phyloP scores from a whole-genome alignment of 2,329 filamentous ascomycete genomes.

The Podosphaera leucotricha region DNA sequence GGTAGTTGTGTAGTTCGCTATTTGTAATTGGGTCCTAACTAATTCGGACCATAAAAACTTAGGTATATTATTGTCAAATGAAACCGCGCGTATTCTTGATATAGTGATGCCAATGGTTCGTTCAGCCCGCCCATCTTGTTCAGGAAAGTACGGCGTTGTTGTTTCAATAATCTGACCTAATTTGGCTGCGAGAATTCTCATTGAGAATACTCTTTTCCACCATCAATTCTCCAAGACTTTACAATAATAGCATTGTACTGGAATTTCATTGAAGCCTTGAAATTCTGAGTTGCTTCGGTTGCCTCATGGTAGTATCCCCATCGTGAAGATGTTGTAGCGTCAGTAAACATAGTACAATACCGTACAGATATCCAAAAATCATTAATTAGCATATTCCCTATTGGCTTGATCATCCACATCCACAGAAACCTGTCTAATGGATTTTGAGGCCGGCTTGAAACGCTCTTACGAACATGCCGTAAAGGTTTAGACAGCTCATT shows the following conservation, averaged over 20 bases:
- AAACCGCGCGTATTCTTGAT: background rate
- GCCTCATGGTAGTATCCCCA: background rate
- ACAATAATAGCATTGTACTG: constrained; percentile 1
- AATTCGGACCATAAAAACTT: background rate
- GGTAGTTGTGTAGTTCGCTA: no score
- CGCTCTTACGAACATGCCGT: background rate
- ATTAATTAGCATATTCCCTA: background rate
- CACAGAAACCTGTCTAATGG: background rate
- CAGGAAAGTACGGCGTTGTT: background rate
- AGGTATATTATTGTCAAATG: background rate
- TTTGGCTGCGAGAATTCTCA: background rate
- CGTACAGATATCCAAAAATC: background rate
- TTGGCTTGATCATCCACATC: background rate
- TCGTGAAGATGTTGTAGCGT: background rate
- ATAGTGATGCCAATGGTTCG: background rate
- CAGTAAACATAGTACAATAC: background rate
- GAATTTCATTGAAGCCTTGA: background rate
- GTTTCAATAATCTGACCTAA: background rate
- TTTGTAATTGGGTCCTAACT: background rate
- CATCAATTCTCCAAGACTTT: constrained; percentile 1
- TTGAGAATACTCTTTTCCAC: background rate
- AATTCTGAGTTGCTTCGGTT: no score
- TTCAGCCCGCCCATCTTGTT: background rate
- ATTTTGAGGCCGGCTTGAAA: background rate
- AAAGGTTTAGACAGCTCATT: background rate